Conservation (phyloP, 2,329 filamentous ascomycete species). For the Colletotrichum sp. region DNA sequence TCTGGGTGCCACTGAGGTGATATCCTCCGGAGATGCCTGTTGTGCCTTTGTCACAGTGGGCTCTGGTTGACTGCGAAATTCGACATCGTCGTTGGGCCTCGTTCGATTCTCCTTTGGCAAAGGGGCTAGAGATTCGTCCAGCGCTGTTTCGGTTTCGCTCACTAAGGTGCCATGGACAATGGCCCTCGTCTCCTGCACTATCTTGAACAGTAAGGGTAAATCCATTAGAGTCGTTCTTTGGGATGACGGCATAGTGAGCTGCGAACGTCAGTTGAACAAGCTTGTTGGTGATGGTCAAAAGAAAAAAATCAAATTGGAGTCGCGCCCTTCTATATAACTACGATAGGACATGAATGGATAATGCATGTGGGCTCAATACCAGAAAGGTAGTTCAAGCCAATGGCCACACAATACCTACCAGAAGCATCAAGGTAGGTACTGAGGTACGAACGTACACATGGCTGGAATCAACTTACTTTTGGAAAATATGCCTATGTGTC, state of each 20-base stretch:
- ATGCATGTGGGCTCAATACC: background rate
- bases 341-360: rapidly evolving
- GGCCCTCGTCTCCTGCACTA: background rate
- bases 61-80: background rate
- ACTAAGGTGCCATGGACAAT: background rate
- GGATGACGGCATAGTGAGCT: background rate
- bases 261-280: background rate
- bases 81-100: background rate
- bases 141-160: background rate
- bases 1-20: rapidly evolving
- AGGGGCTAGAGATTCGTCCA: background rate
- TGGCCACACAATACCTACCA: background rate
- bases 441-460: background rate
- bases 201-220: background rate
- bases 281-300: background rate
- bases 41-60: background rate
- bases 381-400: background rate
- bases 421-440: background rate
- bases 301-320: background rate
- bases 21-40: rapidly evolving
- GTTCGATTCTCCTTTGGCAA: background rate
- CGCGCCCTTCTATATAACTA: background rate
- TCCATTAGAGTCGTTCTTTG: background rate
- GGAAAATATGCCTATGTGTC: rapidly evolving
- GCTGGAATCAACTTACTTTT: rapidly evolving